A percentile compares a stretch with the other conserved stretches of the same genome.
Evolutionary conservation across 345 rosid genomes (phyloP).

Genomic region (Pseudoturritis turrita): DNA sequence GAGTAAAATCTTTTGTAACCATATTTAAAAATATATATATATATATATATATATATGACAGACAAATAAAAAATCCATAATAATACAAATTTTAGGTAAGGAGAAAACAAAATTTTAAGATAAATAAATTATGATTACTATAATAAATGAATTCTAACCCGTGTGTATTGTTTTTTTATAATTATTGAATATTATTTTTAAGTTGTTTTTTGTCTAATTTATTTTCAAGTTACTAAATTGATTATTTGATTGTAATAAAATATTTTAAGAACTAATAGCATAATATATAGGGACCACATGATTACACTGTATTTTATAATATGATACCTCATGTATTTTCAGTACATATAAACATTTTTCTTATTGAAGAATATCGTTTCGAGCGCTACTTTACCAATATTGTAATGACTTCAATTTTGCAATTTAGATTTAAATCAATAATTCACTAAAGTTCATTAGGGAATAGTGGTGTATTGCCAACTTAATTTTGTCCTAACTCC

Average conservation of each 20-base stretch:
- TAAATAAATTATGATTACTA: too few species aligned
- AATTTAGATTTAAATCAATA: background rate
- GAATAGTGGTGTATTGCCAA: conserved; percentile 2
- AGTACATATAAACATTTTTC: background rate
- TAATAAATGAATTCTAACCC: background rate
- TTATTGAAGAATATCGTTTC: background rate
- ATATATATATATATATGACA: too few species aligned
- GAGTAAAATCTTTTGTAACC: too few species aligned
- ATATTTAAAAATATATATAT: too few species aligned
- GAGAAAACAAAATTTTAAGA: too few species aligned
- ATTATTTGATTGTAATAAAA: too few species aligned
- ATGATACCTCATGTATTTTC: background rate
- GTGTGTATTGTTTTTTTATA: background rate
- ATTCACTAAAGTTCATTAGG: background rate
- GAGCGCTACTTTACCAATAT: background rate
- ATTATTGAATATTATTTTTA: too few species aligned
- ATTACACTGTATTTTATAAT: background rate
- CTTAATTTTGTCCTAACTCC: conserved; percentile 10
- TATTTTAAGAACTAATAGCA: too few species aligned
- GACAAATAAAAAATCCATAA: too few species aligned
- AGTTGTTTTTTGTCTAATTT: background rate
- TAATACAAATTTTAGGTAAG: too few species aligned
- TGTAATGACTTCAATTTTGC: background rate
- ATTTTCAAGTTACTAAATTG: too few species aligned
- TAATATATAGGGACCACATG: background rate